Evolutionary conservation across 176 grass and related monocot species (phyloP), one percentile per base, ranked within the genome.

Genomic region (Dactylis glomerata): DNA sequence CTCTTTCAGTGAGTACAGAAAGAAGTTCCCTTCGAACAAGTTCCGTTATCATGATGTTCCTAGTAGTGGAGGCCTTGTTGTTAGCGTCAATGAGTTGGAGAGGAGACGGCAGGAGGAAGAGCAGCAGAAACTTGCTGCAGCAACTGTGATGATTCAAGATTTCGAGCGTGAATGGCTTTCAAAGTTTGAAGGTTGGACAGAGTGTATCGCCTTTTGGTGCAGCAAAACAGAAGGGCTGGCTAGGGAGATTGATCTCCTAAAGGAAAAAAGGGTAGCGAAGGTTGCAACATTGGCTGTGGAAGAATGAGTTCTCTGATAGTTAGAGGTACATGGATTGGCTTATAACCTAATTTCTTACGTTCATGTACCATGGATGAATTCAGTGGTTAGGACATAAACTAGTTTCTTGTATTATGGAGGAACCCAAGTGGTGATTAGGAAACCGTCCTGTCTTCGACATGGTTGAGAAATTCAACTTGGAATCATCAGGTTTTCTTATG

Each of bases 1-100:
- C 33, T 82, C 83, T 82, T 95, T 92, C 74, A 34, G 82, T 10
- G 80, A 88, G 22, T 92, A 95, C 57, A 95, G 86, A 80, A 92
- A 88, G 71, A 92, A 84, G 58, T 95, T 86, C 73, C 88, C 88
- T 19, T 92, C 83, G n/a, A 75, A 84, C 61, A 82, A 88, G 58
- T 86, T 81, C 78, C 88, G 57, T 75, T 92, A 95, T 80, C 78
- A 31, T 10, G 88, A 88, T 84, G 88, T 92, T 67, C 55, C 74
- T 79, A 86, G 76, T 68, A 81, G 88, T 38, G 88, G 93, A 72
- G 93, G 93, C 50, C 80, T 95, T 82, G 93, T 95, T 90, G 80
- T 92, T 86, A 79, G 79, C 63, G 68, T 56, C 9, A 90, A 68
- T 80, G 93, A 95, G 83, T 84, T 95, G 81, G 93, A 95, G 81